A percentile compares a stretch with the other conserved stretches of the same genome.
Evolutionary conservation across 257 asterid genomes (phyloP).

Genomic region (Capsicum rhomboideum): DNA sequence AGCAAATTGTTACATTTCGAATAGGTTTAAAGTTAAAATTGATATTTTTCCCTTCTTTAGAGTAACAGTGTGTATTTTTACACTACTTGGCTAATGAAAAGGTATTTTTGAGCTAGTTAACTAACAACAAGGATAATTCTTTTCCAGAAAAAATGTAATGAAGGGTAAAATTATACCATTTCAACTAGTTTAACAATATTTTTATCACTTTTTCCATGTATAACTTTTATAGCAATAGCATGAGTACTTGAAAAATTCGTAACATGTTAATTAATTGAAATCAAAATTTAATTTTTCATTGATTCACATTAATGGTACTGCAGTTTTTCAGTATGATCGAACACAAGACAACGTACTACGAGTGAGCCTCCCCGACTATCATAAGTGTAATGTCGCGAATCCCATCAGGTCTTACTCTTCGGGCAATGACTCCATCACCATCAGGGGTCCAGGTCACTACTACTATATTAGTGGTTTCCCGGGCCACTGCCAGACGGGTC

Average conservation of each 20-base stretch:
- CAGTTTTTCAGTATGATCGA: slow-evolving; percentile 41
- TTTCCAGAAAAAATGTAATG: too few species aligned
- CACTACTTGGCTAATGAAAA: not conserved
- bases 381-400: slow-evolving; percentile 21
- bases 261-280: not conserved
- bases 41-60: not conserved
- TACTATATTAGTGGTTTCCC: slow-evolving; percentile 50
- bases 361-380: slow-evolving; percentile 42
- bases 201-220: not conserved
- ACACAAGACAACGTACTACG: slow-evolving; percentile 42
- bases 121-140: too few species aligned
- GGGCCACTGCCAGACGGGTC: slow-evolving; percentile 62
- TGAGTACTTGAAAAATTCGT: not conserved
- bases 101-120: too few species aligned
- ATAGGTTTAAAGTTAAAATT: too few species aligned
- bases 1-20: not conserved
- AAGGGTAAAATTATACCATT: not conserved
- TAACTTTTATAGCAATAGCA: not conserved
- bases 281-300: not conserved
- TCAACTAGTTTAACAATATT: not conserved
- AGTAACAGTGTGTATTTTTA: not conserved
- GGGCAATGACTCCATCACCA: slow-evolving; percentile 43
- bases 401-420: slow-evolving; percentile 36
- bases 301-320: not conserved
- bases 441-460: slow-evolving; percentile 41